Percentiles rank a stretch among this genome's conserved stretches.
phyloP scores from a whole-genome alignment of 805 yeast genomes.

The Yarrowia deformans region DNA sequence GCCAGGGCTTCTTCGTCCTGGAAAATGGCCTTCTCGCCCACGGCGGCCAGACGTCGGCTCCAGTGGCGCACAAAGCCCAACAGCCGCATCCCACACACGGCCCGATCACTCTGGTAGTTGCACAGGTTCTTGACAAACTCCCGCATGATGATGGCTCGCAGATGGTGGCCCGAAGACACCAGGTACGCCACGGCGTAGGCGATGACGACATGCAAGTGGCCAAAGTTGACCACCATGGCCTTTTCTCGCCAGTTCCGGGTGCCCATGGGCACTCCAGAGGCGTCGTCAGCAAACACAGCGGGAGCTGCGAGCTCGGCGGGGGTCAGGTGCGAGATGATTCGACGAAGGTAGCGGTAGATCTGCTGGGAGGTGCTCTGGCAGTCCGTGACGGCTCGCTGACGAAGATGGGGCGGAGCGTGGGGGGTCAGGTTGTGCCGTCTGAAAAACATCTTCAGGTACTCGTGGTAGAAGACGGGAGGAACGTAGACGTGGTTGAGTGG shows the following conservation, averaged over 20 bases:
- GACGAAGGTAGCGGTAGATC: conserved; percentile 11
- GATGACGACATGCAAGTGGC: conserved; percentile 38
- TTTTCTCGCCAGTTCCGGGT: conserved; percentile 32
- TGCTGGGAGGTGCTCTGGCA: conserved; percentile 19
- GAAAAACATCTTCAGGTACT: conserved; percentile 19
- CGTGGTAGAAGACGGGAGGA: conserved; percentile 24
- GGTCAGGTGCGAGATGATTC: conserved; percentile 24
- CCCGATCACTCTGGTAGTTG: conserved; percentile 15
- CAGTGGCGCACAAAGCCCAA: conserved; percentile 40
- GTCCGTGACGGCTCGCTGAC: conserved; percentile 35
- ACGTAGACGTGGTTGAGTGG: conserved; percentile 36
- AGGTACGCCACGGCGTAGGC: conserved; percentile 39
- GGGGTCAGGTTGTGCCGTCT: conserved; percentile 41
- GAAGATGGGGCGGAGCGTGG: conserved; percentile 39
- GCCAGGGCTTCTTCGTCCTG: conserved; percentile 42
- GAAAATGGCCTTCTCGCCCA: conserved; percentile 20
- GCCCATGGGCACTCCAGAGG: conserved; percentile 36
- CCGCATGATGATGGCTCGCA: conserved; percentile 40
- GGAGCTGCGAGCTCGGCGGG: conserved; percentile 31
- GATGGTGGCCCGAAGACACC: conserved; percentile 39
- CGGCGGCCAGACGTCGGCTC: conserved; percentile 2
- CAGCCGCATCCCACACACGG: conserved; percentile 39
- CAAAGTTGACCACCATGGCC: conserved; percentile 37
- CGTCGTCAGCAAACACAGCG: conserved; percentile 18
- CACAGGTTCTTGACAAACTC: conserved; percentile 34